Evolutionary conservation across 2,329 filamentous ascomycete genomes (phyloP).

Genomic region (Curvularia lunata): DNA sequence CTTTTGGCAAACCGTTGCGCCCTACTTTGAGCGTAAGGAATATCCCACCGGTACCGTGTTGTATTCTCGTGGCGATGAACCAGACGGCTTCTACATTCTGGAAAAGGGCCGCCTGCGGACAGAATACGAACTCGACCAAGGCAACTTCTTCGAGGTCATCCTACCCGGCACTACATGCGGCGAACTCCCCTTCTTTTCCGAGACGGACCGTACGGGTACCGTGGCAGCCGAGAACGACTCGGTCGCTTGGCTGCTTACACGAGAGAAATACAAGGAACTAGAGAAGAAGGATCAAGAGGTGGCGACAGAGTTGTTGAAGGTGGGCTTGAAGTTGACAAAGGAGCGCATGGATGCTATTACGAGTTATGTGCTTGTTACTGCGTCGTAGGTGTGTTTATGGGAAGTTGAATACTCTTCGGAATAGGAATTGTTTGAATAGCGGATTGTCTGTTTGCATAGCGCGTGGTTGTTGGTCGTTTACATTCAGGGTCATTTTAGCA

Average conservation of each 20-base stretch:
- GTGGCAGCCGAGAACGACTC: slow-evolving; percentile 82
- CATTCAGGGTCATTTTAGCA: background rate
- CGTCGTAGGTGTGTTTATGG: slow-evolving; percentile 23
- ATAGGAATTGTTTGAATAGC: background rate
- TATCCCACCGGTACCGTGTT: slow-evolving; percentile 74
- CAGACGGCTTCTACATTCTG: slow-evolving; percentile 87
- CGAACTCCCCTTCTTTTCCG: slow-evolving; percentile 93
- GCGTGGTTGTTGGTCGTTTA: background rate
- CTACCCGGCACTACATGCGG: slow-evolving; percentile 94
- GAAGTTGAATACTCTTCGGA: background rate
- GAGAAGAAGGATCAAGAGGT: slow-evolving; percentile 77
- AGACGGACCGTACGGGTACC: slow-evolving; percentile 85
- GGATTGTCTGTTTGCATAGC: background rate
- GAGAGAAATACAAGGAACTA: slow-evolving; percentile 72
- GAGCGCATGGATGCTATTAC: slow-evolving; percentile 84
- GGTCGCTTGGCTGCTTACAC: slow-evolving; percentile 81
- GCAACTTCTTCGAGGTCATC: slow-evolving; percentile 86
- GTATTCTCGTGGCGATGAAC: slow-evolving; percentile 75
- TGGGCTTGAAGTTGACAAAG: slow-evolving; percentile 91
- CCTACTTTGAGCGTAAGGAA: slow-evolving; percentile 75
- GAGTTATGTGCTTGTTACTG: slow-evolving; percentile 48
- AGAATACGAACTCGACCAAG: slow-evolving; percentile 90
- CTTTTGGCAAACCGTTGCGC: slow-evolving; percentile 85
- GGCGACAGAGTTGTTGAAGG: slow-evolving; percentile 80
- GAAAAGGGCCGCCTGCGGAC: slow-evolving; percentile 88